Evolutionary conservation across 495 filamentous ascomycete genomes (phyloP), one percentile per base, ranked within the genome.

Genomic region (Neurospora pannonica): DNA sequence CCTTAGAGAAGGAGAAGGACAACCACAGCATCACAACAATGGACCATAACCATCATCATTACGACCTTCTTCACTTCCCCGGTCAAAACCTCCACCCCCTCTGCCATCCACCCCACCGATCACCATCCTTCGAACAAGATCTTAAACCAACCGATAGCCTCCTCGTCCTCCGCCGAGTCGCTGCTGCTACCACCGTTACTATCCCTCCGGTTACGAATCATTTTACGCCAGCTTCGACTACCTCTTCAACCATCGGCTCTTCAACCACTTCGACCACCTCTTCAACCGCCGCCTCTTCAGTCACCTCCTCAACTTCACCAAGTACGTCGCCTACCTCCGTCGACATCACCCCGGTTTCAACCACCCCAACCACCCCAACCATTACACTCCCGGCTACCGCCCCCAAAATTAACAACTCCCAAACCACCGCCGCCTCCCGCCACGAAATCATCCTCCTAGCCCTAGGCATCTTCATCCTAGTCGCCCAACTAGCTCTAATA

Each of bases 401-500:
- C 46, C 46, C 21, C 21, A 54, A 13, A 19, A 62, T 62, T 28
- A 62, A 62, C 54, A n/a, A n/a, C n/a, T 36, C 70, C 70, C 5
- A 17, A 38, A 8, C 70, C 13, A 24, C 15, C 70, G 7, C 31
- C 40, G 74, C 73, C 39, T 71, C 39, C 71, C 76, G 73, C 34
- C 13, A 71, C 39, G 75, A 76, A 48, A 79, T 78, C 37, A 69
- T 36, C 38, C 75, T 79, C 38, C 38, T 77, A 43, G 74, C 75
- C 38, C 67, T 77, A 4, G 71, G 71, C 13, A 73, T 74, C 40
- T 70, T 76, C 34, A 48, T 71, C 43, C 73, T 76, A 13, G 70
- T 78, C 4, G 39, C 34, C 21, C 70, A 70, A 69, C 73, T 79
- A 46, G n/a, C 71, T 0, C 7, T 73, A 0, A 19, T 75, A 10